Evolutionary conservation across 2,329 filamentous ascomycete species (phyloP).

Genomic region (Pyricularia grisea): DNA sequence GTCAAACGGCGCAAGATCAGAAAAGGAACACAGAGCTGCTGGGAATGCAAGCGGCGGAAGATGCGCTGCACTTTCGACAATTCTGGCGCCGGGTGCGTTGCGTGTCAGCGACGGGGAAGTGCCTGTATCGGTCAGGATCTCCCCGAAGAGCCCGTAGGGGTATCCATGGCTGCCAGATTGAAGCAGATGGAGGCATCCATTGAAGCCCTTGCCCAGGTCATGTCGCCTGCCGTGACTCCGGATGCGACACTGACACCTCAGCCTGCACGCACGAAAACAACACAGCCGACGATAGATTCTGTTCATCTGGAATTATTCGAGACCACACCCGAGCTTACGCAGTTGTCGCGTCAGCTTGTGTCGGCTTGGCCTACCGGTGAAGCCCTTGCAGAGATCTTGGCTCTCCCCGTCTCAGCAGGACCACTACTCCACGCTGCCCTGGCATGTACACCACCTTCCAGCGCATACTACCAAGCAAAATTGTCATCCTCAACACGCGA

Average conservation of each 20-base stretch:
- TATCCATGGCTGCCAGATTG: neutral
- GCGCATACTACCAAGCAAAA: neutral
- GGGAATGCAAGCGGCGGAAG: conserved; percentile 49
- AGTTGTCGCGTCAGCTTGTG: neutral
- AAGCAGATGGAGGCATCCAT: neutral
- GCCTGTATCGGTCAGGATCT: conserved; percentile 38
- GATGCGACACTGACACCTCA: neutral
- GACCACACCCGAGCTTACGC: neutral
- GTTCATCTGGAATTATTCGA: neutral
- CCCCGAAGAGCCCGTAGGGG: conserved; percentile 15
- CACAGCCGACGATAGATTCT: neutral
- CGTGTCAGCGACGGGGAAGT: conserved; percentile 32
- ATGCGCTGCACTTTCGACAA: conserved; percentile 34
- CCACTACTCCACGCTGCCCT: neutral
- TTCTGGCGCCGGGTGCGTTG: conserved; percentile 29
- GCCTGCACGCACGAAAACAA: neutral
- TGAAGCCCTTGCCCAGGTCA: neutral
- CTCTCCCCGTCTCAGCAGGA: neutral
- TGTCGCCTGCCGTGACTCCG: neutral
- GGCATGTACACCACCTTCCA: neutral
- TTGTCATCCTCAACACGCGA: conserved; percentile 6
- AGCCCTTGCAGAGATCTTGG: neutral
- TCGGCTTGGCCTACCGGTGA: neutral
- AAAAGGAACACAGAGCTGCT: conserved; percentile 38
- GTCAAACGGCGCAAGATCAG: conserved; percentile 9